Base-by-base conservation (phyloP, 495 filamentous ascomycete species). In the Penicillium soppii region DNA sequence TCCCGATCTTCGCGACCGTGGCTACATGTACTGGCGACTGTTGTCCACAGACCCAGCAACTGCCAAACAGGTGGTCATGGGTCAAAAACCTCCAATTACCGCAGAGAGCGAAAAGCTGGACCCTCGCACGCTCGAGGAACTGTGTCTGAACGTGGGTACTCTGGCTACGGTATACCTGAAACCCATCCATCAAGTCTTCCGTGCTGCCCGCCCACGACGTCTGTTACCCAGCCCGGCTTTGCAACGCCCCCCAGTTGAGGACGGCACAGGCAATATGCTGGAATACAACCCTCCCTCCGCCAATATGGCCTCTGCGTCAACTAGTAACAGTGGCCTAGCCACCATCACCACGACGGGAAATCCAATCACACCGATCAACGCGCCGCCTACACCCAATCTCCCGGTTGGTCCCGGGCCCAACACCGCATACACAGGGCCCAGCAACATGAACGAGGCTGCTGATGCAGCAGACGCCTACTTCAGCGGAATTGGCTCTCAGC, bases 21-120 rank as follows among this genome's bases (percentile, higher is more conserved):
- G 94, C 9, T 97, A 96, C 74, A 97, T 99, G 90, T 99, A 99
- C 75, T 99, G 94, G 94, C 87, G 94, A 7, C 80, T 99, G 17
- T 81, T 99, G 3, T 96, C 91, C n/a, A 91, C 89, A 2, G 91
- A 97, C 69, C 91, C 95, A 47, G 82, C 88, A 15, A 82, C 85
- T 0, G 94, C 94, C 7, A 92, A 90, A 61, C 75, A 83, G 50
- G 80, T 99, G 47, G 90, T 99, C 54, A 96, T 97, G 92, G 92
- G 92, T 52, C 87, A 95, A 57, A 97, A 97, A 66, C 94, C 94
- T 1, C 83, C 94, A 32, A 97, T 98, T 74, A 97, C 90, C 3
- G 94, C 94, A 37, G 95, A 97, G 66, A 89, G 88, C 47, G 95
- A 97, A 73, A 94, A 94, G 58, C 80, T 97, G 1, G 95, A 97